A percentile compares a stretch with the other conserved stretches of the same genome.
phyloP scores from a whole-genome alignment of 106 monocot genomes.

The Ottelia alismoides region DNA sequence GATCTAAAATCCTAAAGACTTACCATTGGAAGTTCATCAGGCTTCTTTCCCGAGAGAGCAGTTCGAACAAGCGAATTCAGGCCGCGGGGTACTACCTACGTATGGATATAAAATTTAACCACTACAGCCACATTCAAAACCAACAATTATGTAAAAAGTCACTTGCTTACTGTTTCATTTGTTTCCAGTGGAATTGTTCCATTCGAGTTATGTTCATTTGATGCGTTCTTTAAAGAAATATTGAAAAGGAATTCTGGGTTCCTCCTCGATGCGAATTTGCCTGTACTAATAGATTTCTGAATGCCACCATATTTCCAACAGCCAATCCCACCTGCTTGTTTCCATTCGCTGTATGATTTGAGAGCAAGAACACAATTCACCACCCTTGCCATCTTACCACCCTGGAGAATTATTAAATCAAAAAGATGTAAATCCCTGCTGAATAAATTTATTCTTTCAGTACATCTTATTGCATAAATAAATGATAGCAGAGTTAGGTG shows the following conservation, averaged over 20 bases:
- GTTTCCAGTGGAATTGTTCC: conserved; percentile 41
- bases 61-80: conserved; percentile 54
- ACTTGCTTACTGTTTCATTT: background rate
- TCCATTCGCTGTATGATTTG: conserved; percentile 63
- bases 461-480: background rate
- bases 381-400: conserved; percentile 67
- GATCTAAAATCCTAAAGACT: background rate
- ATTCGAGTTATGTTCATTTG: conserved; percentile 29
- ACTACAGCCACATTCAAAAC: background rate
- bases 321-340: conserved; percentile 46
- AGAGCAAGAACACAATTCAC: conserved; percentile 79
- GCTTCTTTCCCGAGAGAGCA: conserved; percentile 64
- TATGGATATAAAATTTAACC: background rate
- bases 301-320: conserved; percentile 50
- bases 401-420: conserved; percentile 19
- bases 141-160: background rate
- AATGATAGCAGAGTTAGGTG: background rate
- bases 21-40: conserved; percentile 87
- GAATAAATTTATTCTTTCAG: background rate
- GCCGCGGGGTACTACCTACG: background rate
- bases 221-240: conserved; percentile 26
- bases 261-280: conserved; percentile 58
- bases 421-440: too few species aligned
- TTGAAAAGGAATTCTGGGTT: conserved; percentile 65
- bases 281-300: conserved; percentile 26